Percentiles rank a stretch among this genome's conserved stretches.
These are phyloP conservation scores for Quercus rubra DNA, from an alignment of 306 rosid genomes.

Conservation along the genomic window DNA sequence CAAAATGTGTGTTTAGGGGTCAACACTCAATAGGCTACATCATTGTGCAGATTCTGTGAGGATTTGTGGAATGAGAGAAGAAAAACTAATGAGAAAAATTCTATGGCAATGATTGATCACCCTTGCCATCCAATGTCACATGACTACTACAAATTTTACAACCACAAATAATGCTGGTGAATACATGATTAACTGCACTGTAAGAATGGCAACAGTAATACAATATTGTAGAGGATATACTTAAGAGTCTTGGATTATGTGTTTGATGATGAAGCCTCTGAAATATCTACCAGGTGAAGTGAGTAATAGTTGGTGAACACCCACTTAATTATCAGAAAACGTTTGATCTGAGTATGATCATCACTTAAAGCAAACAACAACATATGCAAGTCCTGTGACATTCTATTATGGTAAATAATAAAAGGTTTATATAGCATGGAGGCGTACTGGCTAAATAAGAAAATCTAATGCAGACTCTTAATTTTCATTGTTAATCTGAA, in stretches of 20 bases:
- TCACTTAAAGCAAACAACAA: background rate
- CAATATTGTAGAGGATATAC: background rate
- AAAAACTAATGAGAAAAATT: background rate
- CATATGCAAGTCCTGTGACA: background rate
- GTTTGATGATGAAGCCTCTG: too few species aligned
- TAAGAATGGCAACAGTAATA: background rate
- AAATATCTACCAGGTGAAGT: background rate
- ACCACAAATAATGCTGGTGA: too few species aligned
- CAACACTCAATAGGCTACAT: background rate
- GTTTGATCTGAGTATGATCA: background rate
- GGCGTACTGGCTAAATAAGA: too few species aligned
- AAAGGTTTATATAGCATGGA: too few species aligned
- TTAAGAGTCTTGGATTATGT: background rate
- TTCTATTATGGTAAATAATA: background rate
- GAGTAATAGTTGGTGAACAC: background rate
- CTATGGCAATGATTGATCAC: too few species aligned
- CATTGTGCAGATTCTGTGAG: background rate
- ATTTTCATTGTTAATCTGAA: background rate
- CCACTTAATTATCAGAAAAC: background rate
- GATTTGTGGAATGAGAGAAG: background rate
- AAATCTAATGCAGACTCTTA: background rate
- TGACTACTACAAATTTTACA: background rate
- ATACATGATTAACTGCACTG: background rate
- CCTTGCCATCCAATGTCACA: background rate
- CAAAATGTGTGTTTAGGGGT: background rate